Evolutionary conservation across 768 basidiomycete species (phyloP).

Genomic region (Pulveroboletus ravenelii): DNA sequence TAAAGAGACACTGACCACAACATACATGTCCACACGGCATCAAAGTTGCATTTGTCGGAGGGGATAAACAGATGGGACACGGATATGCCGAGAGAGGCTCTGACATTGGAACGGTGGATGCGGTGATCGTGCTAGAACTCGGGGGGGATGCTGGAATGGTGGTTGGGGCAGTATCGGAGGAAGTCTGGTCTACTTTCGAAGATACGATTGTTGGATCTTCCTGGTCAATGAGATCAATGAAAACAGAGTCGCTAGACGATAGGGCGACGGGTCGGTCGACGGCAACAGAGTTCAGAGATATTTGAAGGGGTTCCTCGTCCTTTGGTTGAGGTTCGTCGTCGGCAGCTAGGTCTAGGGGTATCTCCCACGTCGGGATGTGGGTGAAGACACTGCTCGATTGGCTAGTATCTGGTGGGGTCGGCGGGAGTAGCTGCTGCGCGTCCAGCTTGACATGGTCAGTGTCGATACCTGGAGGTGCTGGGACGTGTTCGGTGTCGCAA

Average conservation of each 20-base stretch:
- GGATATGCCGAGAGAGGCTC: conserved; percentile 55
- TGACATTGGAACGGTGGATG: background rate
- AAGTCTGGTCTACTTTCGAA: background rate
- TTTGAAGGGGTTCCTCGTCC: background rate
- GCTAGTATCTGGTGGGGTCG: background rate
- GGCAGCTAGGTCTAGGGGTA: conserved; percentile 10
- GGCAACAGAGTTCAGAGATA: background rate
- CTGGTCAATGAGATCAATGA: conserved; percentile 5
- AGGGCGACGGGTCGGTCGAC: background rate
- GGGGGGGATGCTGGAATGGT: background rate
- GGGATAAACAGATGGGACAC: conserved; percentile 77
- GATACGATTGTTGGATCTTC: background rate
- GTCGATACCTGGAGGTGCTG: background rate
- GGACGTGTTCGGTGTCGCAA: background rate
- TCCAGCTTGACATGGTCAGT: background rate
- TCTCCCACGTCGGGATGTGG: conserved; percentile 22
- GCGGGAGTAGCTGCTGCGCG: background rate
- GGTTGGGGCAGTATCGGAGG: background rate
- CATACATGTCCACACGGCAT: conserved; percentile 80
- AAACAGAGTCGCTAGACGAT: background rate
- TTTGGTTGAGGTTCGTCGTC: background rate
- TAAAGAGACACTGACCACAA: conserved; percentile 73
- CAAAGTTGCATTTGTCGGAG: conserved; percentile 69
- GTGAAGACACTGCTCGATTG: background rate
- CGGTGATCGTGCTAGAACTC: background rate